Conservation (phyloP, 176 grass and related monocot species). For the Zoysia japonica region DNA sequence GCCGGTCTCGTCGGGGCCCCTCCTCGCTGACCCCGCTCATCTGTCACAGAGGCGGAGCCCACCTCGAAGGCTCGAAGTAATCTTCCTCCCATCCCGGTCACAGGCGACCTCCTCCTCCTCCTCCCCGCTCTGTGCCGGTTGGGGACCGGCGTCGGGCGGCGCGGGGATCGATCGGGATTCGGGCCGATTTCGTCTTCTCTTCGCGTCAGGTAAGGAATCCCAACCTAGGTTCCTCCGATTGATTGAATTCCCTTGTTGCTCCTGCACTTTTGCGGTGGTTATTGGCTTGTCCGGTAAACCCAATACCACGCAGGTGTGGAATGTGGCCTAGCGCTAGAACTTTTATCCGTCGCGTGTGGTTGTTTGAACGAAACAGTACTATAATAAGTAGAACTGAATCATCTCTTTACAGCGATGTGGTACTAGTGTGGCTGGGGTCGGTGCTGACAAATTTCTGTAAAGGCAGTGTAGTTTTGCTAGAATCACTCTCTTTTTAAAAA, state of each 20-base stretch:
- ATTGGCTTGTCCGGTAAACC: not conserved
- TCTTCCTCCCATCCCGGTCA: not conserved
- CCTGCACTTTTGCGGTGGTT: not conserved
- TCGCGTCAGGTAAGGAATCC: conserved; percentile 6
- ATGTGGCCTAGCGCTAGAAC: not conserved
- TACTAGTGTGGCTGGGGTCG: not conserved
- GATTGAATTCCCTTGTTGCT: not conserved
- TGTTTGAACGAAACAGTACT: not conserved
- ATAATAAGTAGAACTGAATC: conserved; percentile 3
- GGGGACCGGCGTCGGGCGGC: not conserved
- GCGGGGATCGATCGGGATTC: not conserved
- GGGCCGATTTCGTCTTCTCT: not conserved
- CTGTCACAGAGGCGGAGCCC: not conserved
- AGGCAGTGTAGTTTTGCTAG: not conserved
- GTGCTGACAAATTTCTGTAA: too few species aligned
- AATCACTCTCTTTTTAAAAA: not conserved
- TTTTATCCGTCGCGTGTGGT: not conserved
- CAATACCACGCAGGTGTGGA: not conserved
- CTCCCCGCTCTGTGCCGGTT: not conserved
- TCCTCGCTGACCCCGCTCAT: not conserved
- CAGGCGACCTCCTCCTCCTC: not conserved
- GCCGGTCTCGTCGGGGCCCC: not conserved
- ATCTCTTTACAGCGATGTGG: not conserved
- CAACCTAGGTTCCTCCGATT: not conserved
- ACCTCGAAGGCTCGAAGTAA: not conserved